Conservation (phyloP, 805 yeast species). For the Yamadazyma endophytica region DNA sequence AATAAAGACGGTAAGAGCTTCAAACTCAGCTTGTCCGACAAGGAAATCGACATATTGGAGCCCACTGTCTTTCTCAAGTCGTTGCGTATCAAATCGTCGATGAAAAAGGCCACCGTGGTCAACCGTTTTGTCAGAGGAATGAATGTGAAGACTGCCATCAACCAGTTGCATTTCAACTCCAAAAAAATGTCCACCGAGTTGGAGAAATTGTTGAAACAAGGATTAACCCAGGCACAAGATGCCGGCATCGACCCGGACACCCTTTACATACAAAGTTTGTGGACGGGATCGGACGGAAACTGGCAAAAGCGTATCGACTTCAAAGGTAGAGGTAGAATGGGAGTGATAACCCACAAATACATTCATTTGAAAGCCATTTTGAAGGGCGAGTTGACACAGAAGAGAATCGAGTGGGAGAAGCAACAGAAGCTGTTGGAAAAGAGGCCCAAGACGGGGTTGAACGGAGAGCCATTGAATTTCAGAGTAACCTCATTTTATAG, state of each 20-base stretch:
- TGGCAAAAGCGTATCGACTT: conserved; percentile 68
- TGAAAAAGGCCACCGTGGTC: conserved; percentile 81
- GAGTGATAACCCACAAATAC: conserved; percentile 69
- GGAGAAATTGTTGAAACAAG: conserved; percentile 68
- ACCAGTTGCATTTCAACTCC: conserved; percentile 84
- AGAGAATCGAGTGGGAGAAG: conserved; percentile 58
- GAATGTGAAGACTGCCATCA: conserved; percentile 73
- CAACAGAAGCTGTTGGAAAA: conserved; percentile 41
- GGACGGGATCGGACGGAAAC: conserved; percentile 89
- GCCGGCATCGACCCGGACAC: conserved; percentile 57
- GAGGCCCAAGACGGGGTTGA: conserved; percentile 51
- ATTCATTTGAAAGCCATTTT: conserved; percentile 79
- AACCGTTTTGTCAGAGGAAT: conserved; percentile 71
- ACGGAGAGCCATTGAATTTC: conserved; percentile 41
- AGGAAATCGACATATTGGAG: conserved; percentile 75
- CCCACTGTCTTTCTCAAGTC: conserved; percentile 84
- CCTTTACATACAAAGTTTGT: conserved; percentile 71
- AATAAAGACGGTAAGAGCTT: conserved; percentile 42
- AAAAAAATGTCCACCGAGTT: conserved; percentile 78
- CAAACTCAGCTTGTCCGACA: conserved; percentile 51
- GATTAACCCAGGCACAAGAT: conserved; percentile 62
- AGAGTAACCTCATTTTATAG: conserved; percentile 37
- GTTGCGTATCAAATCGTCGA: conserved; percentile 78
- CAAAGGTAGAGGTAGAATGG: conserved; percentile 89
- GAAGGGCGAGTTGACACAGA: conserved; percentile 60